These are phyloP conservation scores for Sugiyamaella neomexicana DNA, from an alignment of 1,139 yeast genomes.

Conservation along the genomic window DNA sequence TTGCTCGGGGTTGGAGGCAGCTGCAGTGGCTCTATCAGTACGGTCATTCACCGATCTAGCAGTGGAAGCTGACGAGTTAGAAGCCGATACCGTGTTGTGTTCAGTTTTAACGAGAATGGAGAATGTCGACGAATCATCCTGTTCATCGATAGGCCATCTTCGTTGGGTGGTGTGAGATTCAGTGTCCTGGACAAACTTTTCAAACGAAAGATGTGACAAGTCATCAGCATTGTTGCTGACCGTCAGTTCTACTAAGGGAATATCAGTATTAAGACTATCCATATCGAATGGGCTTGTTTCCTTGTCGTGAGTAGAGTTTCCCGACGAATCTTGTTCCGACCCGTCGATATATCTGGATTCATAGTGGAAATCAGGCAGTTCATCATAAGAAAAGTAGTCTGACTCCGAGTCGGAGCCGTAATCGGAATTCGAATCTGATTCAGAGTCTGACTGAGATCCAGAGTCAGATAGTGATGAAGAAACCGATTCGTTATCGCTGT, in stretches of 20 bases:
- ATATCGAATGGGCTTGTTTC: constrained; percentile 17
- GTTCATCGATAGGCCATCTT: constrained; percentile 35
- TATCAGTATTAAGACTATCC: constrained; percentile 18
- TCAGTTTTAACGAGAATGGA: constrained; percentile 28
- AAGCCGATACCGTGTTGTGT: not conserved
- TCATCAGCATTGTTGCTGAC: constrained; percentile 2
- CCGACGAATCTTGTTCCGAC: not conserved
- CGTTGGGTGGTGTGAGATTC: constrained; percentile 11
- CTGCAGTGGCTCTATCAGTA: not conserved
- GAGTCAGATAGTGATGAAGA: constrained; percentile 12
- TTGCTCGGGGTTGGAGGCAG: not conserved
- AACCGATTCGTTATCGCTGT: not conserved
- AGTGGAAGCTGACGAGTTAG: not conserved
- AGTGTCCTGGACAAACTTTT: constrained; percentile 1
- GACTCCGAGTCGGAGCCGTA: constrained; percentile 16
- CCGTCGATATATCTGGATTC: constrained; percentile 25
- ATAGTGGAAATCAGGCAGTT: constrained; percentile 29
- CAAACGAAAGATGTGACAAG: constrained; percentile 7
- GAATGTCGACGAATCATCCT: constrained; percentile 34
- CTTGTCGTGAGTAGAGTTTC: constrained; percentile 13
- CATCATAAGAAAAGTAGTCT: constrained; percentile 25
- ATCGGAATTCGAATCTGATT: too few relatives aligned
- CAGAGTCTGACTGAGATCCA: constrained; percentile 4
- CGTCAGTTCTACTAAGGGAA: constrained; percentile 18
- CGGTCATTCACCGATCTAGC: not conserved